Evolutionary conservation across 1,139 yeast species (phyloP).

Genomic region (Geotrichum phurueaensis): DNA sequence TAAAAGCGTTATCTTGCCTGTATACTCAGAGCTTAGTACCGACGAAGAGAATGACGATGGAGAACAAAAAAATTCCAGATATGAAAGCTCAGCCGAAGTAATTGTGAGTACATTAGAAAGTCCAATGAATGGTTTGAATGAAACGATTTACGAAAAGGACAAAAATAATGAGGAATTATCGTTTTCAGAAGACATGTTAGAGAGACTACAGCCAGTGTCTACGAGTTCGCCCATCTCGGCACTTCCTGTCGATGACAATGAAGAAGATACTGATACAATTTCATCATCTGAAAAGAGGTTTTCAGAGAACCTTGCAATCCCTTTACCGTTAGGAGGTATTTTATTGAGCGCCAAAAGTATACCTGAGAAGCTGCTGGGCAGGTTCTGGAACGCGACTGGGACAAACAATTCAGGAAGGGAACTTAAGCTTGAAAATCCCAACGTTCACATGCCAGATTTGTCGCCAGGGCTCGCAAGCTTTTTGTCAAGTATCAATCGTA

Average conservation of each 20-base stretch:
- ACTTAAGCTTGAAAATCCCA: not conserved
- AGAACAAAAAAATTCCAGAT: not conserved
- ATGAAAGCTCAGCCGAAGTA: not conserved
- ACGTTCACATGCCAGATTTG: not conserved
- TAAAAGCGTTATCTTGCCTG: not conserved
- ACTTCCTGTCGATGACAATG: not conserved
- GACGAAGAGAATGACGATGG: not conserved
- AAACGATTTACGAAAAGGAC: not conserved
- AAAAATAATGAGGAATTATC: not conserved
- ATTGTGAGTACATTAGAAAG: not conserved
- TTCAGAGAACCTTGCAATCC: not conserved
- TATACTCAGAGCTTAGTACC: conserved; percentile 1
- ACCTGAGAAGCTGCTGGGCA: conserved; percentile 2
- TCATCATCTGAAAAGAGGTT: not conserved
- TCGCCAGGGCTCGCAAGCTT: not conserved
- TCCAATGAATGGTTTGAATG: not conserved
- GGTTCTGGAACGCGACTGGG: not conserved
- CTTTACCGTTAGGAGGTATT: not conserved
- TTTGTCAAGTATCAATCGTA: not conserved
- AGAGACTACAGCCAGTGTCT: not conserved
- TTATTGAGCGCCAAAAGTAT: not conserved
- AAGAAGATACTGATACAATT: not conserved
- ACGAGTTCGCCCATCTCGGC: not conserved
- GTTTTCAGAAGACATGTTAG: not conserved
- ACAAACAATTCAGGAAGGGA: not conserved